A percentile compares a stretch with the other conserved stretches of the same genome.
Evolutionary conservation across 2,329 filamentous ascomycete genomes (phyloP).

Genomic region (Botrytis aclada): DNA sequence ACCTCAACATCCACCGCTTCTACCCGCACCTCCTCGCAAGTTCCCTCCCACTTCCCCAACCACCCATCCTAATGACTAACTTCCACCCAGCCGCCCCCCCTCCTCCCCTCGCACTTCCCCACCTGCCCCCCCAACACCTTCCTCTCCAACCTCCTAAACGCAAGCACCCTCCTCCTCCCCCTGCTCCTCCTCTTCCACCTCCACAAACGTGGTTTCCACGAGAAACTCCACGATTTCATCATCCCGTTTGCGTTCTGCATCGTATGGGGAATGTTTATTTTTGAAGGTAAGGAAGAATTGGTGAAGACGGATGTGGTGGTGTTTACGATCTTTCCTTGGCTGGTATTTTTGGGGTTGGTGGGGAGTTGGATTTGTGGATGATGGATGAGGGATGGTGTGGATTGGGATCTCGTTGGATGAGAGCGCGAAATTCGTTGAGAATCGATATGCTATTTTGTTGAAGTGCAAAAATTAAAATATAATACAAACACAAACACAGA

Average conservation of each 20-base stretch:
- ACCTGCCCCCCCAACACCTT: background rate
- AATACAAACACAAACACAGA: too few relatives aligned
- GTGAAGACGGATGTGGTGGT: background rate
- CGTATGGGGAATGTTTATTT: background rate
- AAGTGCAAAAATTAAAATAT: too few relatives aligned
- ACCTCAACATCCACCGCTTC: background rate
- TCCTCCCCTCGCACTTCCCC: background rate
- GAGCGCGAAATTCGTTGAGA: too few relatives aligned
- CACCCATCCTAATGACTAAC: background rate
- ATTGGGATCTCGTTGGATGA: too few relatives aligned
- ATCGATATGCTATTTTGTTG: too few relatives aligned
- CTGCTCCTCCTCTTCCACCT: background rate
- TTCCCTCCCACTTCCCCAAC: background rate
- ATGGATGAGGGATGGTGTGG: too few relatives aligned
- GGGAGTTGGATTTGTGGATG: background rate
- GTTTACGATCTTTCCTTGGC: background rate
- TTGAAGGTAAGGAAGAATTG: background rate
- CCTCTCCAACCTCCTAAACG: background rate
- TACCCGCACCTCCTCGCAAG: background rate
- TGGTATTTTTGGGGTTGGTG: background rate
- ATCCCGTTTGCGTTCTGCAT: background rate
- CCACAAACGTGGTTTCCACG: background rate
- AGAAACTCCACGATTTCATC: background rate
- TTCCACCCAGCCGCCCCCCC: background rate
- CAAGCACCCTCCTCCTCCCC: background rate